Conservation (phyloP, 257 asterid species). For the Voacanga thouarsii region DNA sequence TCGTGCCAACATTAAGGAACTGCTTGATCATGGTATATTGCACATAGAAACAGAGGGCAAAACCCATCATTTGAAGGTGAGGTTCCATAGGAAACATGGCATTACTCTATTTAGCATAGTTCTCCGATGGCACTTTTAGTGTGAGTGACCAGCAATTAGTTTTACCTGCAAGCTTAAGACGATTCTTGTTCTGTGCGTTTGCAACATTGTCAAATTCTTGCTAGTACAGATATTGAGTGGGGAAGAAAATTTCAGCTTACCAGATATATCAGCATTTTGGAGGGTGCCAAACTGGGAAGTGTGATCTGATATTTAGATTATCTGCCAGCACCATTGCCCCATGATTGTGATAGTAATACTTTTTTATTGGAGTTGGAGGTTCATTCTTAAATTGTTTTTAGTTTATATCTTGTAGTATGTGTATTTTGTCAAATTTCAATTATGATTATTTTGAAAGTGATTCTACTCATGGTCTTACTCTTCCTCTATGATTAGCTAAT, state of each 20-base stretch:
- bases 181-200: not conserved
- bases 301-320: not conserved
- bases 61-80: not conserved
- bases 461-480: not conserved
- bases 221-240: not conserved
- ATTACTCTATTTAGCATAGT: not conserved
- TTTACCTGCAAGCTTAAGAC: not conserved
- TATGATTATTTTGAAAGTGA: not conserved
- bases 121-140: not conserved
- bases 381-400: not conserved
- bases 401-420: not conserved
- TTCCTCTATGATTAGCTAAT: constrained; percentile 2
- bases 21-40: not conserved
- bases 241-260: not conserved
- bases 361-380: not conserved
- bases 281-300: constrained; percentile 6
- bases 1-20: not conserved
- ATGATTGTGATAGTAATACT: not conserved
- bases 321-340: not conserved
- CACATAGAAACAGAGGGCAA: not conserved
- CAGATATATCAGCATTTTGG: not conserved
- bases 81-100: not conserved
- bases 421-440: not conserved
- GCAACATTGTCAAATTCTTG: not conserved
- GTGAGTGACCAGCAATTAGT: not conserved